Base-by-base conservation (phyloP, 2,329 filamentous ascomycete genomes). In the Xylariaceae sp. region DNA sequence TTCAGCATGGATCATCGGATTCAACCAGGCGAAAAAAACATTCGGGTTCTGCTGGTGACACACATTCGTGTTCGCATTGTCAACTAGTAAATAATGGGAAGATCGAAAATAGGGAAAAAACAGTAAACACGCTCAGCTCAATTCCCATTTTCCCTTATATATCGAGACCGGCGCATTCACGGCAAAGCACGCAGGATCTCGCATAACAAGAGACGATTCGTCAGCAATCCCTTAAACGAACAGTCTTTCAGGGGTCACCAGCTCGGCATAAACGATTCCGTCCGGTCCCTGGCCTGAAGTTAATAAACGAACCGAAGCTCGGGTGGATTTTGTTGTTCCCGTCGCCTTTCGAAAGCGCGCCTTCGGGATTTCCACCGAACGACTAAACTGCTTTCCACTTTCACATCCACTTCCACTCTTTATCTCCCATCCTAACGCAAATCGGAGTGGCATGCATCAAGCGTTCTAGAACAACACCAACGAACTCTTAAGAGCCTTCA, bases 201-300 rank as follows among this genome's bases (percentile, higher is more conserved):
- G 13, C 5, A 10, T 42, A 9, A 13, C 13, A 13, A 42, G 9
- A 10, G 13, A 8, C 59, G 54, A 62, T 55, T 53, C 35, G 47
- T 35, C 37, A 49, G 42, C 42, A 51, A 42, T 42, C 35, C 11
- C 51, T 60, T 62, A 64, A n/a, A 60, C 55, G 13, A 44, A 64
- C 62, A 52, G 62, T 64, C 62, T 60, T 60, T 62, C 62, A 64
- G 60, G 62, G 62, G 62, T 61, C 62, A 39, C 37, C 37, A 30
- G 23, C 11, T 42, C 37, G 37, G 37, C 37, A 9, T 42, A 42
- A 42, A 42, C 37, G 37, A 10, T 13, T 13, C 37, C 42, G 13
- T 17, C 39, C 42, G 55, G 48, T 49, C 30, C 15, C 48, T 42
- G 8, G 37, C 9, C 37, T 30, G 23, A 30, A 30, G 23, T 30